Percentiles rank a stretch among this genome's conserved stretches.
These are phyloP conservation scores for Aspergillus mulundensis DNA, from an alignment of 495 filamentous ascomycete species.

Conservation along the genomic window DNA sequence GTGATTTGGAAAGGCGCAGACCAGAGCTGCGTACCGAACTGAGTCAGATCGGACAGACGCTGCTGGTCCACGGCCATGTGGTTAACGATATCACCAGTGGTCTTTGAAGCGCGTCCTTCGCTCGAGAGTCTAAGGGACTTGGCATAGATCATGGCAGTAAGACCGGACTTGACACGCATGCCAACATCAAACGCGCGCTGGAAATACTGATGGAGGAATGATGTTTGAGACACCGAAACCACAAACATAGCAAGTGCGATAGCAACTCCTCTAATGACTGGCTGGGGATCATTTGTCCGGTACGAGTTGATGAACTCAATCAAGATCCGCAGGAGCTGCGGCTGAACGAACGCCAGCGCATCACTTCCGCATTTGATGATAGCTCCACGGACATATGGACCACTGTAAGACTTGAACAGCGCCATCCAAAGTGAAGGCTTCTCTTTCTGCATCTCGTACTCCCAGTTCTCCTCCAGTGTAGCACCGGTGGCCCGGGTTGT, in stretches of 20 bases:
- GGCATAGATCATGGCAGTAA: conserved; percentile 87
- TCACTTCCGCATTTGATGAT: conserved; percentile 87
- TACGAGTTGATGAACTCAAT: conserved; percentile 89
- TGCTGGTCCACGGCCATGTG: conserved; percentile 98
- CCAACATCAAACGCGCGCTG: conserved; percentile 90
- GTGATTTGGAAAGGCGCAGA: conserved; percentile 95
- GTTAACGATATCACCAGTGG: conserved; percentile 97
- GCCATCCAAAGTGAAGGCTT: conserved; percentile 88
- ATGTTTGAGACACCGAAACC: conserved; percentile 79
- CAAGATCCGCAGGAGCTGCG: conserved; percentile 80
- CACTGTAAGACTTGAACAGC: conserved; percentile 80
- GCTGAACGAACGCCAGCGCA: conserved; percentile 79
- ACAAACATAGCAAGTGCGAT: conserved; percentile 93
- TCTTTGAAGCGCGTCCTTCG: conserved; percentile 85
- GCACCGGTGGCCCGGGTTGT: conserved; percentile 65
- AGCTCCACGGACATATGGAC: conserved; percentile 72
- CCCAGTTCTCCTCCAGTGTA: conserved; percentile 72
- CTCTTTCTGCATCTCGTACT: conserved; percentile 65
- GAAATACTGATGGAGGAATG: conserved; percentile 89
- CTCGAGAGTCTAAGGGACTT: conserved; percentile 89
- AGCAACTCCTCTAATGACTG: conserved; percentile 74
- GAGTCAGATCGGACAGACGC: conserved; percentile 87
- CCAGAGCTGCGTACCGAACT: conserved; percentile 92
- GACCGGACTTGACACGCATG: conserved; percentile 87
- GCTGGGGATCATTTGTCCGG: conserved; percentile 58